Base-by-base conservation (phyloP, 768 basidiomycete genomes). In the Suillus alpinus region DNA sequence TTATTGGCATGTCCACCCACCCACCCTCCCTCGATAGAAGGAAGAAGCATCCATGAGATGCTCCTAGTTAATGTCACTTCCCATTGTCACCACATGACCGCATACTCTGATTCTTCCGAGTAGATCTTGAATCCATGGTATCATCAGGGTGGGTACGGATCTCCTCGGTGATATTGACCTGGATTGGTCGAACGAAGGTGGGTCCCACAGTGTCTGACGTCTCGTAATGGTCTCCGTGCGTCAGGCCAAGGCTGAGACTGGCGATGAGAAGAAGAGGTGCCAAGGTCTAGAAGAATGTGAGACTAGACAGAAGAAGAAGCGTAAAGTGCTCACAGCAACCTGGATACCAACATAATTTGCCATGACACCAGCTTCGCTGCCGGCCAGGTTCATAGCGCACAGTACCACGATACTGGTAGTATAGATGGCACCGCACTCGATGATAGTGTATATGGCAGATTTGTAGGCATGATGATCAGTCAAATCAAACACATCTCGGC, bases 341-440 rank as follows among this genome's bases (percentile, higher is more conserved):
- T 53, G 51, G 7, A 36, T 4, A 2, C 46, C 61, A 31, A 61
- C 57, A 44, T 60, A 44, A 6, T 60, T 34, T 14, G 57, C 58
- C 34, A 47, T 20, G 23, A 57, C 12, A 14, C 43, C 52, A 16
- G 34, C 46, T 9, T 20, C 26, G 40, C 29, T 62, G 2, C 58
- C 23, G n/a, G 37, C 36, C 4, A 59, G n/a, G 18, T 58, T 23
- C 26, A 67, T 18, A 13, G 31, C 44, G 51, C 62, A 53, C 14
- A 63, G n/a, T 10, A 66, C 58, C 14, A 67, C 26, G 2, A 67
- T 67, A 39, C 60, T 55, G 6, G 34, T 52, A 2, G 66, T 60
- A 36, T 60, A 65, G 10, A 67, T 32, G 0, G 40, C 67, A 20
- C 67, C 67, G n/a, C 63, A 68, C 40, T 68, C 66, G 14, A 68